Percentiles rank a stretch among this genome's conserved stretches.
phyloP scores from a whole-genome alignment of 495 filamentous ascomycete species.

The Aspergillus hancockii region DNA sequence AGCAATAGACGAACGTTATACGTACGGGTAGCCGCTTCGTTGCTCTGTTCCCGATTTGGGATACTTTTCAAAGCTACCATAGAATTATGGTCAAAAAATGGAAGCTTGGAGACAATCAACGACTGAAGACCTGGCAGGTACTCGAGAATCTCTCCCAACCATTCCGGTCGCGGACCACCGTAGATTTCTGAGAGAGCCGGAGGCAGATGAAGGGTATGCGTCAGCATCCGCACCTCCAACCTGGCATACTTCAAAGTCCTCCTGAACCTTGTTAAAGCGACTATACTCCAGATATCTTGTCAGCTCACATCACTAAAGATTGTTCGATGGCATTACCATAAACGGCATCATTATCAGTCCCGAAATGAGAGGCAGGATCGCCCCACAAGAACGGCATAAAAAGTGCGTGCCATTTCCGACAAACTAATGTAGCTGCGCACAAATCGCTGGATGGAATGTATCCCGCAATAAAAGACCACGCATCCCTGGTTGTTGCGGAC shows the following conservation, averaged over 20 bases:
- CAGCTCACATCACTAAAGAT: neutral
- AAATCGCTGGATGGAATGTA: slow-evolving; percentile 61
- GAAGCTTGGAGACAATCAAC: slow-evolving; percentile 59
- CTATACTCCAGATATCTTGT: slow-evolving; percentile 29
- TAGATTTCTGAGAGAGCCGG: slow-evolving; percentile 67
- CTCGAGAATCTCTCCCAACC: slow-evolving; percentile 63
- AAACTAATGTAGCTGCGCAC: slow-evolving; percentile 59
- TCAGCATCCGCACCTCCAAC: slow-evolving; percentile 53
- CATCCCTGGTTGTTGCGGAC: slow-evolving; percentile 56
- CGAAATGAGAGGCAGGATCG: slow-evolving; percentile 65
- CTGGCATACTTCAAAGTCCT: slow-evolving; percentile 58
- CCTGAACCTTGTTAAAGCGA: slow-evolving; percentile 64
- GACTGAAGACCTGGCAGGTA: slow-evolving; percentile 61
- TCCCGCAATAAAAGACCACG: slow-evolving; percentile 61
- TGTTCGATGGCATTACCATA: slow-evolving; percentile 44
- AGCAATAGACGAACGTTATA: slow-evolving; percentile 56
- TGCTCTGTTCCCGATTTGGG: slow-evolving; percentile 26
- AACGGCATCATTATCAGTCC: slow-evolving; percentile 61
- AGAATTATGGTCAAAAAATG: slow-evolving; percentile 66
- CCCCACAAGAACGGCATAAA: slow-evolving; percentile 67
- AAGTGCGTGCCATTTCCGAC: slow-evolving; percentile 57
- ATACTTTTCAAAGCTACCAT: slow-evolving; percentile 48
- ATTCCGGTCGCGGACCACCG: slow-evolving; percentile 59
- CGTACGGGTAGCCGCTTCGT: slow-evolving; percentile 17
- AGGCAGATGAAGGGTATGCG: slow-evolving; percentile 67